Evolutionary conservation across 1,284 basidiomycete genomes (phyloP), one percentile per base, ranked within the genome.

Genomic region (Coniophora puteana): DNA sequence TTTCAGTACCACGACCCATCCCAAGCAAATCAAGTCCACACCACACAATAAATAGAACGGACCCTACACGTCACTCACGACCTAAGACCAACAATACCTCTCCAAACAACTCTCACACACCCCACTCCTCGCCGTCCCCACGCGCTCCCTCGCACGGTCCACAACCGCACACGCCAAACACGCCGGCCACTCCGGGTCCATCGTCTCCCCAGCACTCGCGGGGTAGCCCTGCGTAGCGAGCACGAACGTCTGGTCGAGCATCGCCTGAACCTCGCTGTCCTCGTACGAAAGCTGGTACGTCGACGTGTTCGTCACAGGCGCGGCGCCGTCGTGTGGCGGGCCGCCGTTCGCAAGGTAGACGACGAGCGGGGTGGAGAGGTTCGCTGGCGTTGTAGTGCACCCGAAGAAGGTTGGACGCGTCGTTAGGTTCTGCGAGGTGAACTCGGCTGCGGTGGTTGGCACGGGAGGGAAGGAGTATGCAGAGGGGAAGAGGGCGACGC

Each of bases 321-420:
- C 39, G 31, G 61, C 50, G 8, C 65, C 66, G 22, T 50, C 48
- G 8, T 61, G 54, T 8, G 68, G 67, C 4, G 69, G 55, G 5
- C 55, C 66, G 38, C 64, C 65, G 50, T 69, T 70, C 4, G 59
- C 48, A n/a, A 63, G 41, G 51, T 61, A 63, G 11, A 63, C 55
- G 11, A 63, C 28, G n/a, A 63, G 46, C 11, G 61, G 60, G 12
- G 49, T 45, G 13, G 47, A 22, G 6, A 47, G 20, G 20, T 35
- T 21, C 10, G 20, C 34, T 11, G 29, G 22, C 2, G 5, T 45
- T n/a, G 46, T 36, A 27, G 55, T 47, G 51, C 67, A 69, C 5
- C 67, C 67, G 48, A 68, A 69, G 59, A 69, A 68, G 4, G 65
- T 64, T 1, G 66, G 65, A 10, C 52, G 60, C 8, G 46, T 45